These are phyloP conservation scores for Ustilago nuda DNA, from an alignment of 1,284 basidiomycete species.

Conservation along the genomic window DNA sequence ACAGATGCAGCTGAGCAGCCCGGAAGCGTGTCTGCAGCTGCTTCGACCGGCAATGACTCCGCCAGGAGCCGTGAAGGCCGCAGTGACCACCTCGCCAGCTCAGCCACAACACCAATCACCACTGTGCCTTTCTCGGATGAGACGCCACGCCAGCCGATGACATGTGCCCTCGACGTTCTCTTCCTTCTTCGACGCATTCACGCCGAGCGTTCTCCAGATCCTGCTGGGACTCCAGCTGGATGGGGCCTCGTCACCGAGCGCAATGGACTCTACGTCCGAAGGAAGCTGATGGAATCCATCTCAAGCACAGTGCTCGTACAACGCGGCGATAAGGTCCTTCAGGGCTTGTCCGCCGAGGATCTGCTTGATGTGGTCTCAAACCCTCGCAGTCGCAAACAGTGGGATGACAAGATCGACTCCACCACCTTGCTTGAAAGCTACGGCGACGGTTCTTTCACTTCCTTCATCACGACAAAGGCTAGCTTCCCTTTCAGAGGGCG, in stretches of 20 bases:
- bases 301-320: slow-evolving; percentile 86
- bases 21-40: not conserved
- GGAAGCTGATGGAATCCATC: slow-evolving; percentile 80
- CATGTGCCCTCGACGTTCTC: slow-evolving; percentile 63
- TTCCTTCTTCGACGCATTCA: slow-evolving; percentile 63
- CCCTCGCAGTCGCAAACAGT: slow-evolving; percentile 76
- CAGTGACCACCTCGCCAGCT: slow-evolving; percentile 1
- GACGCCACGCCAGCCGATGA: slow-evolving; percentile 61
- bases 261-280: slow-evolving; percentile 79
- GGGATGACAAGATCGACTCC: slow-evolving; percentile 86
- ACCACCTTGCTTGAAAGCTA: slow-evolving; percentile 81
- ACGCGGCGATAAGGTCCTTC: slow-evolving; percentile 89
- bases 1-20: not conserved
- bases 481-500: slow-evolving; percentile 92
- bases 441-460: slow-evolving; percentile 78
- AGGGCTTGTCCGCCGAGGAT: slow-evolving; percentile 94
- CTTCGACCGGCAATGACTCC: slow-evolving; percentile 5
- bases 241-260: slow-evolving; percentile 87
- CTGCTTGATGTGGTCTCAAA: slow-evolving; percentile 77
- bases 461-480: slow-evolving; percentile 73
- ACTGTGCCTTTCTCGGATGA: slow-evolving; percentile 58
- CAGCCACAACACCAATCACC: slow-evolving; percentile 16
- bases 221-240: slow-evolving; percentile 73
- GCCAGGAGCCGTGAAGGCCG: slow-evolving; percentile 9
- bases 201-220: slow-evolving; percentile 69